Percentiles rank a stretch among this genome's conserved stretches.
Conservation (phyloP, 1,139 yeast species). For the Tardiomyces digboiensis region DNA sequence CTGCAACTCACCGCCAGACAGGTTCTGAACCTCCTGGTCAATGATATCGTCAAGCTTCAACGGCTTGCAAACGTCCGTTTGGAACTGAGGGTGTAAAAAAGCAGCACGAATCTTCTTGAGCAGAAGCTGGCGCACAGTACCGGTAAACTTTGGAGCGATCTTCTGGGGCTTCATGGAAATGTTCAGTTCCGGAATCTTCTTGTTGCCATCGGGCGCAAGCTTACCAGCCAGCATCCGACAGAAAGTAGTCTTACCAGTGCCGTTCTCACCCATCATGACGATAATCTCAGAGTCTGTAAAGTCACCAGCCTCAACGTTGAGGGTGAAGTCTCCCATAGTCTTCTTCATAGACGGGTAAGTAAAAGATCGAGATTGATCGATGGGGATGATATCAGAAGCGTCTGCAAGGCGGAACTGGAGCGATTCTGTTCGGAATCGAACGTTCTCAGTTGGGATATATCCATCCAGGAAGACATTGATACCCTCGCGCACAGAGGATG, state of each 20-base stretch:
- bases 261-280: slow-evolving; percentile 99
- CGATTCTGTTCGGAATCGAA: slow-evolving; percentile 94
- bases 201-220: slow-evolving; percentile 75
- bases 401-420: slow-evolving; percentile 93
- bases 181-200: slow-evolving; percentile 74
- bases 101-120: slow-evolving; percentile 93
- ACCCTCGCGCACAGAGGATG: slow-evolving; percentile 96
- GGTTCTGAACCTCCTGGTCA: slow-evolving; percentile 94
- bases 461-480: slow-evolving; percentile 97
- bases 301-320: slow-evolving; percentile 74
- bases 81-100: slow-evolving; percentile 94
- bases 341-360: slow-evolving; percentile 73
- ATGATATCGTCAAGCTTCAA: slow-evolving; percentile 86
- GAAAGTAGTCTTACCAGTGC: slow-evolving; percentile 98
- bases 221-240: slow-evolving; percentile 94
- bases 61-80: slow-evolving; percentile 96
- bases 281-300: slow-evolving; percentile 94
- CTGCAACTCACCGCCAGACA: slow-evolving; percentile 99
- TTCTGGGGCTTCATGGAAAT: slow-evolving; percentile 98
- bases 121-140: slow-evolving; percentile 96
- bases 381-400: slow-evolving; percentile 67
- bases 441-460: slow-evolving; percentile 91
- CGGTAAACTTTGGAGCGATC: slow-evolving; percentile 96
- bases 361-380: slow-evolving; percentile 74
- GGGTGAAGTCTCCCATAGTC: slow-evolving; percentile 93